phyloP scores from a whole-genome alignment of 2,329 filamentous ascomycete species.

The Anisogramma anomala region DNA sequence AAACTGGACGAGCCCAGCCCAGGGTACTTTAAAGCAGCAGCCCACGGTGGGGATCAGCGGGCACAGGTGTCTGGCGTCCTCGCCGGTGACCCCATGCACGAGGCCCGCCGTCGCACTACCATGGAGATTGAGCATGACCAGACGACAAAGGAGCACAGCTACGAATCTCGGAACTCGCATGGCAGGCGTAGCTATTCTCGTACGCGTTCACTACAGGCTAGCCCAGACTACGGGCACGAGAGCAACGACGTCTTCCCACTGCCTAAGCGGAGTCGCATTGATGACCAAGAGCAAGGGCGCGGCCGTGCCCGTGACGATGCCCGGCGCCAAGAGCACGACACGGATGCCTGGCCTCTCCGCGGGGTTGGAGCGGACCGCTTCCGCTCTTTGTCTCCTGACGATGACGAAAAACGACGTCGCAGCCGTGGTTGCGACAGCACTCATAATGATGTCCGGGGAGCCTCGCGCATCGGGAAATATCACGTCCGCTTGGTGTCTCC shows the following conservation, averaged over 20 bases:
- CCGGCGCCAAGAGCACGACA: too few species aligned
- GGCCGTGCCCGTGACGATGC: not conserved
- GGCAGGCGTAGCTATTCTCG: not conserved
- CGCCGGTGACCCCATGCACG: not conserved
- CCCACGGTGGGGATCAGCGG: not conserved
- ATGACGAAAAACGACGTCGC: too few species aligned
- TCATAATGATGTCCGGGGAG: too few species aligned
- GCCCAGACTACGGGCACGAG: not conserved
- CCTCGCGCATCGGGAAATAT: too few species aligned
- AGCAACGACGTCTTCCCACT: not conserved
- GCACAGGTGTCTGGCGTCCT: not conserved
- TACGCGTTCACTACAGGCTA: not conserved
- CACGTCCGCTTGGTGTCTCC: too few species aligned
- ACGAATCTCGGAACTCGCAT: not conserved
- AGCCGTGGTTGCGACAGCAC: too few species aligned
- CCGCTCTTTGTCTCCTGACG: too few species aligned
- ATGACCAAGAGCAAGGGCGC: not conserved
- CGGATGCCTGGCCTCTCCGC: too few species aligned
- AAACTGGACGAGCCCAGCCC: not conserved
- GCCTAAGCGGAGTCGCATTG: not conserved
- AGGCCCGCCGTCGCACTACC: conserved; percentile 10
- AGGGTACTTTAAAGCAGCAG: not conserved
- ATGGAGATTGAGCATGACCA: not conserved
- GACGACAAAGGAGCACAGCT: not conserved
- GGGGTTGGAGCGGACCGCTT: too few species aligned